These are phyloP conservation scores for Suillus americanus DNA, from an alignment of 768 basidiomycete genomes.

Conservation along the genomic window DNA sequence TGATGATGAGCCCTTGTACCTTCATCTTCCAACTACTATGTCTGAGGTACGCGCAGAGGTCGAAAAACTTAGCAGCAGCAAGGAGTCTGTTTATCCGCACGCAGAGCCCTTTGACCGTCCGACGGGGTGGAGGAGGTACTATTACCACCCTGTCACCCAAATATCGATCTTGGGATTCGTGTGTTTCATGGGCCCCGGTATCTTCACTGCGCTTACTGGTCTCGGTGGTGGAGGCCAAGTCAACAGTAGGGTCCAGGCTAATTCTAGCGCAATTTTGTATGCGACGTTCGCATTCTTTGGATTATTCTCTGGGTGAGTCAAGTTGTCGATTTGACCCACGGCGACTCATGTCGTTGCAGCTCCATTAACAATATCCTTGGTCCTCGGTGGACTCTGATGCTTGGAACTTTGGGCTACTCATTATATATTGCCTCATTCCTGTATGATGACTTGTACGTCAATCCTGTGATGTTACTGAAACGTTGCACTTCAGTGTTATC, in stretches of 20 bases:
- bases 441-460: conserved; percentile 37
- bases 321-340: conserved; percentile 13
- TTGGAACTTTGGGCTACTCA: conserved; percentile 71
- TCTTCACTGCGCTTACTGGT: conserved; percentile 80
- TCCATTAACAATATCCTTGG: conserved; percentile 77
- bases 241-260: conserved; percentile 62
- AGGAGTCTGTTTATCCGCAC: not conserved
- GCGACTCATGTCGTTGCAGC: conserved; percentile 30
- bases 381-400: conserved; percentile 60
- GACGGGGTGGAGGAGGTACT: conserved; percentile 51
- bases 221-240: conserved; percentile 80
- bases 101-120: conserved; percentile 42
- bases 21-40: conserved; percentile 15
- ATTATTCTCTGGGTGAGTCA: conserved; percentile 66
- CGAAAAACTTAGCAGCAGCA: not conserved
- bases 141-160: conserved; percentile 47
- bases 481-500: conserved; percentile 43
- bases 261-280: conserved; percentile 70
- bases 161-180: conserved; percentile 67
- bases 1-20: not conserved
- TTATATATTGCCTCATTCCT: conserved; percentile 70
- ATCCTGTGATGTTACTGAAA: not conserved
- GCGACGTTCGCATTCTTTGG: conserved; percentile 57
- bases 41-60: conserved; percentile 15
- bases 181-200: conserved; percentile 57